Conservation (phyloP, 192 early-diverging fungal genomes). For the Blastocladiella britannica region DNA sequence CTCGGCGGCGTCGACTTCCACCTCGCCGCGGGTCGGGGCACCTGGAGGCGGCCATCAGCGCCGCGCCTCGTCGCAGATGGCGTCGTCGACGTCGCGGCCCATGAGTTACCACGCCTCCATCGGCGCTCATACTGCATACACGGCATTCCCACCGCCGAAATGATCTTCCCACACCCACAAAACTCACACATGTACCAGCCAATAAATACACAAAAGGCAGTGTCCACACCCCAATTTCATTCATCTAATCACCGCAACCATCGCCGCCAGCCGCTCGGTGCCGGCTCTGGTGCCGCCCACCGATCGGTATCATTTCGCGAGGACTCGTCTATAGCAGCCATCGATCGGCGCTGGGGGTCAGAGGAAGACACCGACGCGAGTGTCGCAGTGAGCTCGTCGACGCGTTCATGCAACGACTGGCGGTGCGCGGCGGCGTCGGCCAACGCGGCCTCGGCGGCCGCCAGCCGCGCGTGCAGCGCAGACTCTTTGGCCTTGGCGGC, state of each 20-base stretch:
- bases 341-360: neutral
- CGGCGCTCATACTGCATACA: no score
- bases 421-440: neutral
- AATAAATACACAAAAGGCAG: no score
- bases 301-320: neutral
- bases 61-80: no score
- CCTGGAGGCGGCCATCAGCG: no score
- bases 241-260: neutral
- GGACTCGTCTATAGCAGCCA: neutral
- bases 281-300: neutral
- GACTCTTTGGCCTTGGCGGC: neutral
- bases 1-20: no score
- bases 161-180: no score
- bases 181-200: no score
- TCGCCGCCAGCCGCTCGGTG: neutral
- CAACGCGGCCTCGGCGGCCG: neutral
- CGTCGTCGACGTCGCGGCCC: no score
- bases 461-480: neutral
- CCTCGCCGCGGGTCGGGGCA: no score
- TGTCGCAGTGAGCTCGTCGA: neutral
- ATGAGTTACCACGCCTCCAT: no score
- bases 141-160: no score
- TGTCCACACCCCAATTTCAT: no score
- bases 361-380: neutral
- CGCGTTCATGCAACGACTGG: neutral